Evolutionary conservation across 2,329 filamentous ascomycete species (phyloP).

Genomic region (Sodiomyces alkalinus): DNA sequence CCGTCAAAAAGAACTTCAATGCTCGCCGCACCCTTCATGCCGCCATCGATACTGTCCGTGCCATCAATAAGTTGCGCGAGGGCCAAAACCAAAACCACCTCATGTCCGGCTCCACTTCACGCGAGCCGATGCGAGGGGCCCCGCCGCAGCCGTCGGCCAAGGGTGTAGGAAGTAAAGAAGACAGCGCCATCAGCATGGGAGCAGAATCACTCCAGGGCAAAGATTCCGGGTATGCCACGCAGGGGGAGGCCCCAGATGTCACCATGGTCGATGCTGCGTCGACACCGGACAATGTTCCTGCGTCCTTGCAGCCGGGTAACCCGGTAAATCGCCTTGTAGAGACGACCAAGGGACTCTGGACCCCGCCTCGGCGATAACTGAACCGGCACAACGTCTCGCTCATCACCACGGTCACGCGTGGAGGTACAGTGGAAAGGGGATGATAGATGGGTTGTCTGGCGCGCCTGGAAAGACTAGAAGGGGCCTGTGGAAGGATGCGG

Average conservation of each 20-base stretch:
- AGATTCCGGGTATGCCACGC: slow-evolving; percentile 35
- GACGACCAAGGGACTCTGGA: slow-evolving; percentile 50
- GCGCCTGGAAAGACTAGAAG: too few species aligned
- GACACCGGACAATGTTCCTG: slow-evolving; percentile 22
- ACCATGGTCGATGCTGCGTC: slow-evolving; percentile 30
- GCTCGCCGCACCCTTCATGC: slow-evolving; percentile 53
- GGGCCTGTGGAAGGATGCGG: too few species aligned
- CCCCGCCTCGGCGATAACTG: slow-evolving; percentile 1
- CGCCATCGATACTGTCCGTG: slow-evolving; percentile 55
- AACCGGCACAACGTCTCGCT: too few species aligned
- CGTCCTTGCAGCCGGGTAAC: slow-evolving; percentile 38
- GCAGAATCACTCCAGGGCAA: slow-evolving; percentile 13
- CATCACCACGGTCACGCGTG: too few species aligned
- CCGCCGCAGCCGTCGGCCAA: slow-evolving; percentile 12
- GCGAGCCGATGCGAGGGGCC: slow-evolving; percentile 29
- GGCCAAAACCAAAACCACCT: slow-evolving; percentile 43
- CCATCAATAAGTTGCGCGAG: slow-evolving; percentile 56
- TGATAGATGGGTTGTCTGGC: too few species aligned
- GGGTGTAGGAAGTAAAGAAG: slow-evolving; percentile 20
- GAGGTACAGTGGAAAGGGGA: too few species aligned
- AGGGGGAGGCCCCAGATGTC: slow-evolving; percentile 23
- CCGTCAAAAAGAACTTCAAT: slow-evolving; percentile 63
- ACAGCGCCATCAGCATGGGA: slow-evolving; percentile 26
- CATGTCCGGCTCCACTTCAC: slow-evolving; percentile 44
- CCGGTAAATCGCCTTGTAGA: slow-evolving; percentile 43